Percentiles rank a stretch among this genome's conserved stretches.
Conservation (phyloP, 1,284 basidiomycete genomes). For the Ceratobasidium papillatum region DNA sequence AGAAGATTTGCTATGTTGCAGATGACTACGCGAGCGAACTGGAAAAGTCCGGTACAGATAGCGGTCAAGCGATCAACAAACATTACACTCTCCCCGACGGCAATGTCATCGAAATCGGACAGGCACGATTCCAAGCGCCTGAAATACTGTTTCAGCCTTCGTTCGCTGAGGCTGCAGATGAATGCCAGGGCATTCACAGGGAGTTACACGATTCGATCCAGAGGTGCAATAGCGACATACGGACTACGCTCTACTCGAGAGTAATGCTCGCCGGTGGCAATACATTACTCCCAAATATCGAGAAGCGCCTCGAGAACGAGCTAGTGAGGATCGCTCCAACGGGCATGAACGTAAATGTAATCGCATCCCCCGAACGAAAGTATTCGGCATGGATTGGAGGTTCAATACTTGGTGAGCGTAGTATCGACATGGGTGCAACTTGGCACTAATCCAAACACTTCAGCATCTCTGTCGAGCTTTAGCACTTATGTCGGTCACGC, state of each 20-base stretch:
- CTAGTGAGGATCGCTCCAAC: conserved; percentile 67
- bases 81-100: conserved; percentile 73
- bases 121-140: conserved; percentile 71
- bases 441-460: background rate
- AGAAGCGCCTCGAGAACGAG: conserved; percentile 76
- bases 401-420: conserved; percentile 77
- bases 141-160: conserved; percentile 73
- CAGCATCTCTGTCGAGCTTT: conserved; percentile 69
- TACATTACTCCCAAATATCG: conserved; percentile 72
- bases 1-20: conserved; percentile 74
- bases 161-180: conserved; percentile 68
- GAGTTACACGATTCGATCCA: conserved; percentile 75
- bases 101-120: conserved; percentile 72
- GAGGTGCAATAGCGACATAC: conserved; percentile 70
- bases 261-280: conserved; percentile 73
- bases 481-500: conserved; percentile 92
- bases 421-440: too few relatives aligned
- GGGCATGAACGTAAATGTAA: conserved; percentile 82
- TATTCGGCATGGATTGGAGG: conserved; percentile 99
- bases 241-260: conserved; percentile 60
- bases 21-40: conserved; percentile 74
- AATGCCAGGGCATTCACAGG: conserved; percentile 71
- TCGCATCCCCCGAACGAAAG: conserved; percentile 90
- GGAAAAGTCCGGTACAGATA: conserved; percentile 69
- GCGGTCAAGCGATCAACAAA: conserved; percentile 70